Conservation (phyloP, 2,329 filamentous ascomycete genomes). For the Ophiocordyceps unilateralis region DNA sequence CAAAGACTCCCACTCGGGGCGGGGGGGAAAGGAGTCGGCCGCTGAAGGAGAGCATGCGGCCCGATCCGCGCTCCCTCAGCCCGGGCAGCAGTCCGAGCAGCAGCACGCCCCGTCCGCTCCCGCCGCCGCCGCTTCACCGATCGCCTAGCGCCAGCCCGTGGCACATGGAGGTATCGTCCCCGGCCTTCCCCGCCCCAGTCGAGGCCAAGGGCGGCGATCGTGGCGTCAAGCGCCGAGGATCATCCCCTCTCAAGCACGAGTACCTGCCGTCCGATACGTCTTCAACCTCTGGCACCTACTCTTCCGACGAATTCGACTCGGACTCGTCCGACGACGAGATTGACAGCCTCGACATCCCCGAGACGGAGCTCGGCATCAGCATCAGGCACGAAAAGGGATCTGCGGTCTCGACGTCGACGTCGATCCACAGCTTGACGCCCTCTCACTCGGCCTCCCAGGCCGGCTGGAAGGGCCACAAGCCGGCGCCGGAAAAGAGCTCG, state of each 20-base stretch:
- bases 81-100: conserved; percentile 4
- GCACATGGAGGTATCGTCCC: conserved; percentile 8
- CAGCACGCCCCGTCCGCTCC: conserved; percentile 11
- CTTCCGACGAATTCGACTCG: conserved; percentile 30
- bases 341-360: conserved; percentile 41
- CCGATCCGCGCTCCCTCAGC: conserved; percentile 17
- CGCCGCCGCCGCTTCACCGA: conserved; percentile 37
- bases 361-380: conserved; percentile 40
- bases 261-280: conserved; percentile 69
- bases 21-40: conserved; percentile 11
- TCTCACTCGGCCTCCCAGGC: conserved; percentile 72
- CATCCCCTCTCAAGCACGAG: conserved; percentile 92
- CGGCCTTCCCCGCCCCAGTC: conserved; percentile 10
- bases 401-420: conserved; percentile 28
- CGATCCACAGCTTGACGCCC: conserved; percentile 50
- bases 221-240: conserved; percentile 52
- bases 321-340: conserved; percentile 36
- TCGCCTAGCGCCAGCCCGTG: conserved; percentile 21
- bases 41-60: conserved; percentile 19
- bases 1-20: conserved; percentile 8
- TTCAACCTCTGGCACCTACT: conserved; percentile 35
- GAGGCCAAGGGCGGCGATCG: conserved; percentile 25
- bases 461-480: conserved; percentile 31
- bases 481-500: conserved; percentile 21
- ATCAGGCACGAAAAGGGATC: conserved; percentile 25